Conservation (phyloP, 140 eudicot genomes). For the Artemisia princeps region DNA sequence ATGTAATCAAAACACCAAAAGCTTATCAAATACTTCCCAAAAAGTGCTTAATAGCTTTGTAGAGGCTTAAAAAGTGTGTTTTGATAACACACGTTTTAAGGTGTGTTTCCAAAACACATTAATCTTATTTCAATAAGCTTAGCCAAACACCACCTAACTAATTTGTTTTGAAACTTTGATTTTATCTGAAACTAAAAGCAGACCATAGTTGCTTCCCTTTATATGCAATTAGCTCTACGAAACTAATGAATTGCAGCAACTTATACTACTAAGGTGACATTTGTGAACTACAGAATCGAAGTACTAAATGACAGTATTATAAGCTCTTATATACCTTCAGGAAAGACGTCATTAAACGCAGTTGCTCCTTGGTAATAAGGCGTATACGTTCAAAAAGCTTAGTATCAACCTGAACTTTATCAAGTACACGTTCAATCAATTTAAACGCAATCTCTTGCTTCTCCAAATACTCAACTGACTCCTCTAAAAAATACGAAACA, state of each 20-base stretch:
- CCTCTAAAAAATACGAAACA: constrained; percentile 51
- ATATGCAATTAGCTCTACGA: neutral
- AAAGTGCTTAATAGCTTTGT: too few relatives aligned
- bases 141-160: too few relatives aligned
- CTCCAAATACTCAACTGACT: constrained; percentile 64
- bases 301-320: neutral
- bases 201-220: neutral
- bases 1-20: too few relatives aligned
- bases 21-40: too few relatives aligned
- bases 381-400: constrained; percentile 69
- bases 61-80: too few relatives aligned
- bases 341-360: constrained; percentile 56
- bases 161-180: too few relatives aligned
- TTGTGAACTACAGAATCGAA: neutral
- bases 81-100: neutral
- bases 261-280: neutral
- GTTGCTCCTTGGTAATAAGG: constrained; percentile 60
- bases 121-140: too few relatives aligned
- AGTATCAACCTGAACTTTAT: constrained; percentile 56
- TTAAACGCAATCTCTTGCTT: constrained; percentile 69
- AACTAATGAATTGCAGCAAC: neutral
- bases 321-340: constrained; percentile 58
- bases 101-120: neutral
- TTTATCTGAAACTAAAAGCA: too few relatives aligned
- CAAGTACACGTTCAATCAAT: constrained; percentile 53